phyloP scores from a whole-genome alignment of 805 yeast genomes.

The Lipomyces sp. region DNA sequence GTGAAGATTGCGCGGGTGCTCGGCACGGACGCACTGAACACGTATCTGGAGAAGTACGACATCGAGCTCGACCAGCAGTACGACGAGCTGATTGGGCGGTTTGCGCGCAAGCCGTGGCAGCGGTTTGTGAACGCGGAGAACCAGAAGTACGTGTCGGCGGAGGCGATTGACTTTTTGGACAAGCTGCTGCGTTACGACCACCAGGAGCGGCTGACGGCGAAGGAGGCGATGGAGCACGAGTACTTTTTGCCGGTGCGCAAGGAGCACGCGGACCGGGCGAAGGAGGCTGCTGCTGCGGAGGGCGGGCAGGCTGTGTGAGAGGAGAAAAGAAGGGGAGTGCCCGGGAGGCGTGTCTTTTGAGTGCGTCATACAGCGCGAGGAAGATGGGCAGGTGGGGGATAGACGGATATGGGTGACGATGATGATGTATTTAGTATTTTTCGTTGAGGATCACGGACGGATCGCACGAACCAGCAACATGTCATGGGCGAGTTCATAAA shows the following conservation, averaged over 20 bases:
- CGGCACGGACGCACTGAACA: slow-evolving; percentile 76
- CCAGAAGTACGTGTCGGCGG: slow-evolving; percentile 62
- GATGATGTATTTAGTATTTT: too few relatives aligned
- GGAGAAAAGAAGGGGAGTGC: too few relatives aligned
- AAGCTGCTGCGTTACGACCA: slow-evolving; percentile 80
- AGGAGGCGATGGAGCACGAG: slow-evolving; percentile 76
- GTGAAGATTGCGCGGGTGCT: slow-evolving; percentile 84
- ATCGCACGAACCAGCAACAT: too few relatives aligned
- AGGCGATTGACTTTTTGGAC: slow-evolving; percentile 78
- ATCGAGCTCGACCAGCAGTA: slow-evolving; percentile 70
- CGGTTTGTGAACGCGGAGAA: slow-evolving; percentile 70
- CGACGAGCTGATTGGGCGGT: slow-evolving; percentile 66
- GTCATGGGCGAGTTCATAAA: too few relatives aligned
- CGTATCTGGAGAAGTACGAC: slow-evolving; percentile 68
- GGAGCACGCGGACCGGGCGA: slow-evolving; percentile 26
- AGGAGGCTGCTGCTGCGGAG: not conserved
- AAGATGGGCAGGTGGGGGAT: too few relatives aligned
- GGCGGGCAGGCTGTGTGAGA: too few relatives aligned
- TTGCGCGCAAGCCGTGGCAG: slow-evolving; percentile 83
- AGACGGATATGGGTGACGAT: too few relatives aligned
- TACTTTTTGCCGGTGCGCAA: slow-evolving; percentile 39
- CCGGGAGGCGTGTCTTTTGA: too few relatives aligned
- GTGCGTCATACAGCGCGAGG: too few relatives aligned
- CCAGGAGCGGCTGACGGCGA: slow-evolving; percentile 81
- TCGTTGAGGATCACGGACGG: too few relatives aligned